Conservation (phyloP, 2,329 filamentous ascomycete species). For the Plenodomus lindquistii region DNA sequence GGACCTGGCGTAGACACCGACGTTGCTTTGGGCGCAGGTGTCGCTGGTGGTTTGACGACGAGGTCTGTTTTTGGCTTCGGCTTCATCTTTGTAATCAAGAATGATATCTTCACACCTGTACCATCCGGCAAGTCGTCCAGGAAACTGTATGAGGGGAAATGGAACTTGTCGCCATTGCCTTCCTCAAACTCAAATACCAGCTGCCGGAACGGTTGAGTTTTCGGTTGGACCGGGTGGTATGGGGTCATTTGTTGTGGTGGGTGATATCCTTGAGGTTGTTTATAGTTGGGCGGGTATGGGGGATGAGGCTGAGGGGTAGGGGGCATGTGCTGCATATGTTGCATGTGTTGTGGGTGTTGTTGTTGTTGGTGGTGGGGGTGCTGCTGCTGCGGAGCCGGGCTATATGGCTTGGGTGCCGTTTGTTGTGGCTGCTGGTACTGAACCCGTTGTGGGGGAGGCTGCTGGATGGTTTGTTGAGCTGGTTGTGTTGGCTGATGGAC, state of each 20-base stretch:
- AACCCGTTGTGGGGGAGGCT: slow-evolving; percentile 6
- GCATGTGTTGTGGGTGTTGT: slow-evolving; percentile 14
- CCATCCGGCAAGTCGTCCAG: slow-evolving; percentile 67
- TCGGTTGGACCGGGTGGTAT: slow-evolving; percentile 46
- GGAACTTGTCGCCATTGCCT: slow-evolving; percentile 69
- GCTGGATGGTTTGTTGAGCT: neutral
- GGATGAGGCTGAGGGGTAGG: slow-evolving; percentile 20
- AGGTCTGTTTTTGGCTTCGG: slow-evolving; percentile 47
- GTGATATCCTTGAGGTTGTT: slow-evolving; percentile 26
- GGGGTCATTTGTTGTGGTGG: slow-evolving; percentile 32
- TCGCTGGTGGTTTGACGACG: slow-evolving; percentile 29
- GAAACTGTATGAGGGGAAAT: slow-evolving; percentile 79
- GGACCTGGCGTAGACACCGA: slow-evolving; percentile 4
- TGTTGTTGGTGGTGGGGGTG: slow-evolving; percentile 5
- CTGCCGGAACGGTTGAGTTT: slow-evolving; percentile 44
- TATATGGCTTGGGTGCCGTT: slow-evolving; percentile 10
- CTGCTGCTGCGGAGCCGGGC: slow-evolving; percentile 4
- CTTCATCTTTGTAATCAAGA: slow-evolving; percentile 73
- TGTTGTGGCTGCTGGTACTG: slow-evolving; percentile 13
- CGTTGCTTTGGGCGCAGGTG: slow-evolving; percentile 26
- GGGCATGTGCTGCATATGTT: slow-evolving; percentile 19
- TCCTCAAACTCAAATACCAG: slow-evolving; percentile 46
- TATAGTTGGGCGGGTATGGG: slow-evolving; percentile 28
- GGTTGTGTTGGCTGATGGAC: neutral
- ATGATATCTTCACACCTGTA: slow-evolving; percentile 71